Base-by-base conservation (phyloP, 2,329 filamentous ascomycete species). In the Fusarium globosum region DNA sequence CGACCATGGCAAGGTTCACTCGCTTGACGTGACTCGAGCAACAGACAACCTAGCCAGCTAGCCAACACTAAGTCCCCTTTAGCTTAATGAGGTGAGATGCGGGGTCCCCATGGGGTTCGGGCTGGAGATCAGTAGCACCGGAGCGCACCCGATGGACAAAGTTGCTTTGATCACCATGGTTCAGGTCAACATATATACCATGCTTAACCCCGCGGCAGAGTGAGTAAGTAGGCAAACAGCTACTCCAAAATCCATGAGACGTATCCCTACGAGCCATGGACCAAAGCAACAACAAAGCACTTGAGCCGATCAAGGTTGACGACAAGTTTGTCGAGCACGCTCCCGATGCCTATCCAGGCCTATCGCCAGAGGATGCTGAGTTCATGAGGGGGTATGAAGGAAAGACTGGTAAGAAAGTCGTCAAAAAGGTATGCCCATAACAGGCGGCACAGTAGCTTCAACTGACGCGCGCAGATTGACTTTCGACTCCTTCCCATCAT, bases 271-370 rank as follows among this genome's bases (percentile, higher is more conserved):
- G 7, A 30, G 20, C 20, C 13, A 62, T 62, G 59, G 39, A 58
- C 6, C 51, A 38, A 7, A 45, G 21, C 15, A 62, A 16, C 6
- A 45, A 12, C 30, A 56, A 49, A 30, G 33, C 23, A 4, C 12
- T 39, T 9, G 49, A 56, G 26, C 20, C 35, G 12, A 30, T 48
- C 28, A 68, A 68, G 28, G 36, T 53, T 8, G 53, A 66, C 11
- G 61, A 58, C 41, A 60, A 66, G 15, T 68, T 61, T 4, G 55
- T 55, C 2, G 65, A 66, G 15, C 20, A 66, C 21, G 65, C 65
- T 20, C 28, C 61, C 1, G 43, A 61, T 18, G 76, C 68, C 20
- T 80, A 80, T 28, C 68, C 76, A 10, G 74, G 79, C 15, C 65
- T 80, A 6, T 46, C 46, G 2, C 20, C n/a, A n/a, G 69, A 68